These are phyloP conservation scores for Cladophialophora chaetospira DNA, from an alignment of 2,329 filamentous ascomycete species.

Conservation along the genomic window DNA sequence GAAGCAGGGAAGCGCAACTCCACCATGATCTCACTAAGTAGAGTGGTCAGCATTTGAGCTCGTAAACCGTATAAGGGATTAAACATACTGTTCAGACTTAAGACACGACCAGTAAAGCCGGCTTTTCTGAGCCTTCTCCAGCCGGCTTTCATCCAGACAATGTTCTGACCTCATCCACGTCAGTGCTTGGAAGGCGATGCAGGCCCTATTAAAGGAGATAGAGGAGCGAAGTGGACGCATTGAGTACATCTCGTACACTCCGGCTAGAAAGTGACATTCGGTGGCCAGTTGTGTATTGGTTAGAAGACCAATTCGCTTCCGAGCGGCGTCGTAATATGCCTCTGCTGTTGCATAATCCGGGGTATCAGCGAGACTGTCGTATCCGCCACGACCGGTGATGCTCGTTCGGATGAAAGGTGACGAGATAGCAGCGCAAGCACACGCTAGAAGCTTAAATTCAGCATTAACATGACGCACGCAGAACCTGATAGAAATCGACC, in stretches of 20 bases:
- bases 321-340: background rate
- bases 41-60: background rate
- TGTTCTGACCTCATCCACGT: background rate
- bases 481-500: background rate
- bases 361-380: background rate
- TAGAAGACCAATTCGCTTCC: background rate
- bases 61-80: background rate
- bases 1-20: background rate
- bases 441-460: background rate
- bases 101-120: background rate
- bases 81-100: background rate
- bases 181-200: background rate
- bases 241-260: background rate
- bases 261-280: background rate
- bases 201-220: background rate
- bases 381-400: background rate
- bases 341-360: background rate
- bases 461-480: background rate
- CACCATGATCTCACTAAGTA: background rate
- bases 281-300: background rate
- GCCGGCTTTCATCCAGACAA: background rate
- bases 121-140: background rate
- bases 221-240: background rate
- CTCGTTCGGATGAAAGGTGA: background rate
- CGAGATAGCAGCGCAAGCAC: background rate